A percentile compares a stretch with the other conserved stretches of the same genome.
These are phyloP conservation scores for Colletotrichum sp. DNA, from an alignment of 2,329 filamentous ascomycete genomes.

Conservation along the genomic window DNA sequence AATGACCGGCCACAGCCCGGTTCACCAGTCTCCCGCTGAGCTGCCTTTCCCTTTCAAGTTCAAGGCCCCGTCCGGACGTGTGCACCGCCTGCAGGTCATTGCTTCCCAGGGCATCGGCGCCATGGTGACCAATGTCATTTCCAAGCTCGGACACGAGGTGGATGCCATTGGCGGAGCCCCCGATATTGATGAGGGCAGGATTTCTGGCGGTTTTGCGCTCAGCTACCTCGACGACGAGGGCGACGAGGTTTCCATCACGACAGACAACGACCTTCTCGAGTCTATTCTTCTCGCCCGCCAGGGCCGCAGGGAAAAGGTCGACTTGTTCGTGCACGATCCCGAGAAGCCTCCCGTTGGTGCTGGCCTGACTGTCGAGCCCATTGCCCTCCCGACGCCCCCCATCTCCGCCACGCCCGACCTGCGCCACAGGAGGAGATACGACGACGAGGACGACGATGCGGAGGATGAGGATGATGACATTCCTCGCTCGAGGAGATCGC, in stretches of 20 bases:
- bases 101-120: constrained; percentile 81
- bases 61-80: constrained; percentile 93
- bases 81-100: constrained; percentile 87
- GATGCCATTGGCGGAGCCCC: constrained; percentile 85
- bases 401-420: constrained; percentile 49
- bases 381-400: constrained; percentile 49
- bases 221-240: constrained; percentile 98
- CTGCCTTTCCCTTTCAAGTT: constrained; percentile 97
- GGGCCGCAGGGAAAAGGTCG: constrained; percentile 86
- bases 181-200: constrained; percentile 76
- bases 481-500: constrained; percentile 50
- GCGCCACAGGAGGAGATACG: constrained; percentile 55
- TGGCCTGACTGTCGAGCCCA: constrained; percentile 52
- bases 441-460: constrained; percentile 64
- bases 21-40: constrained; percentile 68
- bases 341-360: constrained; percentile 81
- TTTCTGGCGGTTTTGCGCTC: constrained; percentile 84
- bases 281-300: constrained; percentile 85
- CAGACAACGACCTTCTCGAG: constrained; percentile 90
- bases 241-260: constrained; percentile 95
- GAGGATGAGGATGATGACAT: constrained; percentile 60
- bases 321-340: constrained; percentile 95
- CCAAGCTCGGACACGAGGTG: constrained; percentile 85
- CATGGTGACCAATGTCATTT: constrained; percentile 77
- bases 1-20: constrained; percentile 52